phyloP scores from a whole-genome alignment of 768 basidiomycete species.

The Leccinum barrowsii region DNA sequence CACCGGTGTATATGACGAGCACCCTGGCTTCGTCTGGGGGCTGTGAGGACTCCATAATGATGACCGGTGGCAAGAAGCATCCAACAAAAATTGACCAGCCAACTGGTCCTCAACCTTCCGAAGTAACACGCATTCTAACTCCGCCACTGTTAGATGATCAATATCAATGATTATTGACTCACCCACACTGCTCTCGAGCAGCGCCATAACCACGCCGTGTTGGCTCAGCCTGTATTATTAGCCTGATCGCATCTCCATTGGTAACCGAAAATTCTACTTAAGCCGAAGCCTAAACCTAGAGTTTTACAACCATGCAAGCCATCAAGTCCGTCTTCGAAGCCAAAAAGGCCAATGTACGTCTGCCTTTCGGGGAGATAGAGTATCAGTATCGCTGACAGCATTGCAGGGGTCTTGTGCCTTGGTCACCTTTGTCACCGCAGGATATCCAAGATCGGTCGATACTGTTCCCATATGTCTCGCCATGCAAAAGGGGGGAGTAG shows the following conservation, averaged over 20 bases:
- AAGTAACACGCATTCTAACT: neutral
- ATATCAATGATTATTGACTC: neutral
- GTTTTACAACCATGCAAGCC: slow-evolving; percentile 18
- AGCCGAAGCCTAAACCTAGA: neutral
- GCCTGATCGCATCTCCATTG: neutral
- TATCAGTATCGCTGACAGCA: slow-evolving; percentile 3
- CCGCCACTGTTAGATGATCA: neutral
- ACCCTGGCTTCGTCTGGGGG: slow-evolving; percentile 71
- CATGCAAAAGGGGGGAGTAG: slow-evolving; percentile 90
- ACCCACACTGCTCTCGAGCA: too few species aligned
- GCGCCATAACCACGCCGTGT: too few species aligned
- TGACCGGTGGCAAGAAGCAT: neutral
- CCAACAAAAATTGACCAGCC: neutral
- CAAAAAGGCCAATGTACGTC: slow-evolving; percentile 19
- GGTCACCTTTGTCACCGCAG: slow-evolving; percentile 92
- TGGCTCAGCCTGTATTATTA: too few species aligned
- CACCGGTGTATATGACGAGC: slow-evolving; percentile 87
- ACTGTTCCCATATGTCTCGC: slow-evolving; percentile 88
- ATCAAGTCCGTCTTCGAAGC: slow-evolving; percentile 27
- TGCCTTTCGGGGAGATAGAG: neutral
- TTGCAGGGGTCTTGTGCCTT: slow-evolving; percentile 48
- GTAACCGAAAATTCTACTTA: neutral
- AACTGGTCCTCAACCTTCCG: neutral
- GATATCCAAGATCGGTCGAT: slow-evolving; percentile 74
- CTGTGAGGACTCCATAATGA: slow-evolving; percentile 46